Conservation (phyloP, 148 eudicot species). For the Vaccinium darrowii region DNA sequence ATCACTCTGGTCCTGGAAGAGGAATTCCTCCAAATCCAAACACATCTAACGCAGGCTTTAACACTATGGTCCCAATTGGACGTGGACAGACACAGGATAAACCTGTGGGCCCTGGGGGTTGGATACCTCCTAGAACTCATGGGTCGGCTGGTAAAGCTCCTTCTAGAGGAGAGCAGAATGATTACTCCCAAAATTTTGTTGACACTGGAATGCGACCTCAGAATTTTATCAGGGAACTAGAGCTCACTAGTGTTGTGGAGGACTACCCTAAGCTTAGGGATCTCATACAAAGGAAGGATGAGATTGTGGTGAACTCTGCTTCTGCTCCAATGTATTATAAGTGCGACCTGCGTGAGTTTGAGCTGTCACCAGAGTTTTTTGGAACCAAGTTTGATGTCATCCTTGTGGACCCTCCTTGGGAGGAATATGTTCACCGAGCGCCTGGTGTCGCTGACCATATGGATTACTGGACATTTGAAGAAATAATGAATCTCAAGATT, state of each 20-base stretch:
- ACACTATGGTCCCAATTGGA: slow-evolving; percentile 46
- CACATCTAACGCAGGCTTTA: slow-evolving; percentile 58
- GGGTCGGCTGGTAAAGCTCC: slow-evolving; percentile 89
- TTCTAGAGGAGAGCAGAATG: slow-evolving; percentile 98
- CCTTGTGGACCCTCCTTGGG: slow-evolving; percentile 98
- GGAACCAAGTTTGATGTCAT: slow-evolving; percentile 98
- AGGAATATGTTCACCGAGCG: slow-evolving; percentile 97
- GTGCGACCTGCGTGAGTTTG: slow-evolving; percentile 80
- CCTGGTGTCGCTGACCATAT: slow-evolving; percentile 94
- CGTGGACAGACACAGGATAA: slow-evolving; percentile 70
- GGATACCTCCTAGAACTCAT: slow-evolving; percentile 65
- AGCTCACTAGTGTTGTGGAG: slow-evolving; percentile 89
- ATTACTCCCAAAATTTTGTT: slow-evolving; percentile 96
- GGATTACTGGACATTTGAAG: slow-evolving; percentile 93
- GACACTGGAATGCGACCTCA: slow-evolving; percentile 98
- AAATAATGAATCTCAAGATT: slow-evolving; percentile 89
- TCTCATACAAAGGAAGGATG: slow-evolving; percentile 97
- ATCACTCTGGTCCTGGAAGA: slow-evolving; percentile 73
- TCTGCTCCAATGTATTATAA: slow-evolving; percentile 86
- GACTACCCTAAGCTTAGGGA: slow-evolving; percentile 97
- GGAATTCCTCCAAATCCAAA: slow-evolving; percentile 57
- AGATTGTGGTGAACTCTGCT: slow-evolving; percentile 80
- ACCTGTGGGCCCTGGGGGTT: slow-evolving; percentile 43
- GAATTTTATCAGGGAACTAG: slow-evolving; percentile 89
- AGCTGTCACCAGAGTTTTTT: slow-evolving; percentile 75